Base-by-base conservation (phyloP, 2,329 filamentous ascomycete species). In the Alternaria gaisen region DNA sequence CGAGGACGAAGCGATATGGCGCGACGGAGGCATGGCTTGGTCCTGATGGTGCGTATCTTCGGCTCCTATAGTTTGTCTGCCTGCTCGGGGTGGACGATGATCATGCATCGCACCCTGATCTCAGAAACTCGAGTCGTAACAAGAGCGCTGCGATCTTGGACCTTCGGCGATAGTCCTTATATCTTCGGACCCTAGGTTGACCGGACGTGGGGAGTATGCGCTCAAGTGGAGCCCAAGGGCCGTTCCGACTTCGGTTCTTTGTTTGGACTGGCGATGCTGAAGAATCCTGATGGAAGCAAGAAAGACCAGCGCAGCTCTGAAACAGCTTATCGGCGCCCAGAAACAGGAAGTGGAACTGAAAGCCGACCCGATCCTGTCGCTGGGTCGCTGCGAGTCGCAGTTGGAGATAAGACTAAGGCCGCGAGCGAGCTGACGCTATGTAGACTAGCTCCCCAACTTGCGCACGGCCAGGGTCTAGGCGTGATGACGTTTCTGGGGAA, bases 221-320 rank as follows among this genome's bases (percentile, higher is more conserved):
- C 68, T 62, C 67, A 71, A 67, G 70, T 71, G 72, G 72, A 69
- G 34, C 51, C 54, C 48, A 64, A 66, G 60, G 63, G 63, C 47
- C 61, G 61, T 72, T 67, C 73, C 72, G 72, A 69, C 65, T 58
- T 70, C 68, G 69, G 62, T 72, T 72, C 70, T 74, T 73, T 72
- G 71, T 73, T 57, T 47, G 42, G 61, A 41, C 44, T 44, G 50
- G 48, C 26, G 22, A 53, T 28, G 47, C 48, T 44, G 26, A 52
- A 48, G 53, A 46, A 44, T 26, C 26, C 28, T 30, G 55, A 58
- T 48, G 10, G 38, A 47, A 56, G 56, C 60, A 58, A 20, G 28
- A 46, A 28, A 42, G 58, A 52, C 20, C 52, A 57, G 60, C 14
- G 42, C 53, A 44, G 36, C 57, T 47, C 34, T 53, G 34, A 36